Evolutionary conservation across 2,329 filamentous ascomycete species (phyloP), one percentile per base, ranked within the genome.

Genomic region (Penicillium sp.): DNA sequence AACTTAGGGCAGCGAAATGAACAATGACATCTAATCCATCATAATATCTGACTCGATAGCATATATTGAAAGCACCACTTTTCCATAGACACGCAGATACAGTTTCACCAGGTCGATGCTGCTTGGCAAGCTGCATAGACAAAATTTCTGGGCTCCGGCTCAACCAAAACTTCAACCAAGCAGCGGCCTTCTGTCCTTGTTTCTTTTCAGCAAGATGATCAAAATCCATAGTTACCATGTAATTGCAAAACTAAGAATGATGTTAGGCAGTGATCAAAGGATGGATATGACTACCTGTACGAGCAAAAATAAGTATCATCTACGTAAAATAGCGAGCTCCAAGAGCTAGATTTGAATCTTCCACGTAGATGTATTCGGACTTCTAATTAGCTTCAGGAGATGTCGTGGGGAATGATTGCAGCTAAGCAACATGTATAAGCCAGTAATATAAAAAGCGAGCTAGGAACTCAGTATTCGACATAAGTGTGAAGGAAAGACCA

Each of bases 401-500:
- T 11, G 4, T 11, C 28, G 12, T 47, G n/a, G 3, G 11, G 25
- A 14, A 30, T 19, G 3, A 26, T 19, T 48, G 11, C 25, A 25
- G 16, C 19, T 36, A 57, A 53, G 35, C 22, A 40, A 57, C 53
- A 57, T 42, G 11, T 14, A 31, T 50, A 28, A 50, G 30, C 9
- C 37, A 36, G 37, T 37, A 38, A 43, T 53, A 56, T 57, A 62
- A 60, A 51, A 57, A 42, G 52, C 36, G 51, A 60, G 47, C 50
- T 43, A 53, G 45, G 50, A 51, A 59, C 37, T 49, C 50, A 37
- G 56, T 60, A 50, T 43, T 45, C 35, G 38, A 60, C 48, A 53
- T 40, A 58, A 42, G 53, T 36, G 56, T 53, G 19, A 50, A 55
- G 46, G 43, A 54, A 55, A 57, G 57, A 57, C 57, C 50, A 67